Conservation (phyloP, 768 basidiomycete species). For the Pulveroboletus sp. region DNA sequence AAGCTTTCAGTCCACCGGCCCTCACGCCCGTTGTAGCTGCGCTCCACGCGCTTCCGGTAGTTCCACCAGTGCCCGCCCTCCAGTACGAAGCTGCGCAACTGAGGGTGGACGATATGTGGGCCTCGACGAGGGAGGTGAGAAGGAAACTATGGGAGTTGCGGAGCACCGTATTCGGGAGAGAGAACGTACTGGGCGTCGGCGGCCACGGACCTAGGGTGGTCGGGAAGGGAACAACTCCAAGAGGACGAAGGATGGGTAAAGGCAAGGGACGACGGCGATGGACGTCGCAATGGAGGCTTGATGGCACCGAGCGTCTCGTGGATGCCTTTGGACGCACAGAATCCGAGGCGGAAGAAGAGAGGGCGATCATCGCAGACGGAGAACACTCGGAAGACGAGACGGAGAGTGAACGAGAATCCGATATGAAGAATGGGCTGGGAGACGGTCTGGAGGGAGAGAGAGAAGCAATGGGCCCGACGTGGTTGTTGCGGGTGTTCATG, state of each 20-base stretch:
- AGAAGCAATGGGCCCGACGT: constrained; percentile 67
- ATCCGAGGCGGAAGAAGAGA: constrained; percentile 73
- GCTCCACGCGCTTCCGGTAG: constrained; percentile 32
- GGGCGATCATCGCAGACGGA: constrained; percentile 27
- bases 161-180: constrained; percentile 66
- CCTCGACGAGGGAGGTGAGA: constrained; percentile 54
- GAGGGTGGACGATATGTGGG: constrained; percentile 61
- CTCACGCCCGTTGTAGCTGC: constrained; percentile 26
- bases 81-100: constrained; percentile 72
- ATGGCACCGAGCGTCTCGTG: constrained; percentile 57
- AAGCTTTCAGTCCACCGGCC: constrained; percentile 1
- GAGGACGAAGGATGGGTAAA: constrained; percentile 34
- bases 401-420: constrained; percentile 27
- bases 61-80: constrained; percentile 38
- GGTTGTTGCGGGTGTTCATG: constrained; percentile 72
- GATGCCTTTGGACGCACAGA: constrained; percentile 68
- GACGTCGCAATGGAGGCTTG: constrained; percentile 57
- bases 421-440: constrained; percentile 10
- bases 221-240: constrained; percentile 40
- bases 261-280: constrained; percentile 46
- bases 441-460: constrained; percentile 38
- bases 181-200: constrained; percentile 37
- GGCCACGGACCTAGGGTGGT: constrained; percentile 40
- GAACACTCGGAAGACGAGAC: constrained; percentile 30
- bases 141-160: constrained; percentile 61